Base-by-base conservation (phyloP, 2,329 filamentous ascomycete species). In the Nemania bipapillata region DNA sequence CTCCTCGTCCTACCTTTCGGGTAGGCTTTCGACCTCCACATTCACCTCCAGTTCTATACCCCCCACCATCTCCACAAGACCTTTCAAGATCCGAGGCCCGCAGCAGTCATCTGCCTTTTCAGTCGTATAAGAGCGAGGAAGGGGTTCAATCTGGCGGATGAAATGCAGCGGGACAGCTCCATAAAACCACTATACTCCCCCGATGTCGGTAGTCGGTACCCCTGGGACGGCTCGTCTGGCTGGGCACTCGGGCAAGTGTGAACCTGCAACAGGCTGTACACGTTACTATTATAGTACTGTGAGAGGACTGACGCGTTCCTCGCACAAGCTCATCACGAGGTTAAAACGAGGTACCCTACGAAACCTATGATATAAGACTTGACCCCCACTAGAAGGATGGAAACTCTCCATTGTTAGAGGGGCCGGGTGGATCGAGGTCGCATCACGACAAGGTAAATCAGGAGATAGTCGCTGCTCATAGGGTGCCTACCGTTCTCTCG, bases 61-160 rank as follows among this genome's bases (percentile, higher is more conserved):
- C 68, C 66, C 68, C 60, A 60, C 65, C 52, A 62, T 65, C 64
- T 53, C 68, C 64, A 65, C 65, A 45, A 17, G 60, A 54, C 30
- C 22, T 30, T 59, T 49, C 52, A 26, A 50, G 37, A 53, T 15
- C 58, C 35, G 32, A 59, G n/a, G 24, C 24, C 20, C 32, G 40
- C 53, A 40, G 49, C 9, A 62, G 63, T 63, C 63, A 69, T 60
- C 54, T 47, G 58, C 42, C 49, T 53, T 37, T 30, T 42, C 7
- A 28, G 15, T 57, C 32, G 47, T 50, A 42, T 50, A 24, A 37
- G n/a, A 45, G 58, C 3, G 20, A 35, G 17, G n/a, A 49, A 50
- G 35, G 40, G 42, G 56, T 22, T 35, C 40, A 42, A 67, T 47
- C 17, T 32, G 24, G 24, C 22, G 30, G 54, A 30, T 53, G 55